These are phyloP conservation scores for Blastocystis sp. DNA, from an alignment of 352 stramenopile genomes.

Conservation along the genomic window DNA sequence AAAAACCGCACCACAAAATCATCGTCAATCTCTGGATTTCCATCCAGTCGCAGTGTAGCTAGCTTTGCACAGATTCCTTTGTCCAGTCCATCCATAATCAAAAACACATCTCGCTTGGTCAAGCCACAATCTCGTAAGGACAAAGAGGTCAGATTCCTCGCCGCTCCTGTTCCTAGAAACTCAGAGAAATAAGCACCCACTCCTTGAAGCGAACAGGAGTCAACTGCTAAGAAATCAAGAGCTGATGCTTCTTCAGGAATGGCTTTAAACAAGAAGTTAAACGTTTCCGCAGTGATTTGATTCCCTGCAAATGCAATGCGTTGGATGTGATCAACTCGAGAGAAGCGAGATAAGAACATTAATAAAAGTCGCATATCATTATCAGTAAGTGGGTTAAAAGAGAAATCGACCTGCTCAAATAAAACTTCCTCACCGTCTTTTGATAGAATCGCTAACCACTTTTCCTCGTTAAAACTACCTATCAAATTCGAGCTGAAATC, in stretches of 20 bases:
- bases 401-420: constrained; percentile 39
- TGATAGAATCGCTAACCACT: constrained; percentile 1
- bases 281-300: background rate
- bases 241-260: background rate
- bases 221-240: background rate
- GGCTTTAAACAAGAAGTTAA: constrained; percentile 26
- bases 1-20: background rate
- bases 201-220: constrained; percentile 8
- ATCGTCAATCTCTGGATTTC: constrained; percentile 9
- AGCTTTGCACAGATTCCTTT: background rate
- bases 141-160: background rate
- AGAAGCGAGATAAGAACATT: constrained; percentile 48
- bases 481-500: constrained; percentile 54
- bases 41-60: constrained; percentile 5
- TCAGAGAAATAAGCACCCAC: background rate
- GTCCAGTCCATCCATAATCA: constrained; percentile 17
- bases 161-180: background rate
- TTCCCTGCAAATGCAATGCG: constrained; percentile 19
- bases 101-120: background rate
- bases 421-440: background rate
- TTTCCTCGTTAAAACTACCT: background rate
- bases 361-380: constrained; percentile 31
- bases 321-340: background rate
- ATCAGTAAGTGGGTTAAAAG: constrained; percentile 34
- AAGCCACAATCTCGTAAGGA: constrained; percentile 41